Conservation (phyloP, 139 green algal genomes). For the Yamagishiella unicocca region DNA sequence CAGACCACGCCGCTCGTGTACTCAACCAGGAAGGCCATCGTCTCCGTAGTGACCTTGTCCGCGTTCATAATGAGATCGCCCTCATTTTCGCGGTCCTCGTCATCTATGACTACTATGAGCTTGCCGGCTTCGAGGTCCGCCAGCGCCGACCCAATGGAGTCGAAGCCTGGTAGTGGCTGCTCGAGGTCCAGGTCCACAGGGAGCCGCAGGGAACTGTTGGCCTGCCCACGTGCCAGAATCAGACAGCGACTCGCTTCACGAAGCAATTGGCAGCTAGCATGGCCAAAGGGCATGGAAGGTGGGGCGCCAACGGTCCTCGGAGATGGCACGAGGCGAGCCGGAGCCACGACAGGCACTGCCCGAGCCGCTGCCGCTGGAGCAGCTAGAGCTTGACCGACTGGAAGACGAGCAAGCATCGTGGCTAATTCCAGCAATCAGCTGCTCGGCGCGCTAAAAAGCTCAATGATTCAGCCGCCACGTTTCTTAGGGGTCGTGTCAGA, state of each 20-base stretch:
- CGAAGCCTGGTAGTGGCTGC: conserved; percentile 60
- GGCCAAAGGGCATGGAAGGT: neutral
- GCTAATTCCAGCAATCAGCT: neutral
- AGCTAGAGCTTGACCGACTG: neutral
- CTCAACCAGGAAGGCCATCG: conserved; percentile 94
- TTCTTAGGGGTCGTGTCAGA: too few relatives aligned
- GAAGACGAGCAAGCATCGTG: neutral
- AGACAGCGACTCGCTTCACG: neutral
- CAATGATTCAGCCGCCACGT: neutral
- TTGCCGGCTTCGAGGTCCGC: conserved; percentile 77
- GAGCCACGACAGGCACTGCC: neutral
- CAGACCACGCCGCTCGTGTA: conserved; percentile 93
- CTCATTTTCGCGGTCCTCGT: conserved; percentile 98
- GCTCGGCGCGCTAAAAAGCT: neutral
- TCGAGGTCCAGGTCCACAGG: conserved; percentile 51
- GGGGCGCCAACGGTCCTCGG: neutral
- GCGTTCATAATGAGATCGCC: conserved; percentile 97
- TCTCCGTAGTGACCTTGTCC: conserved; percentile 85
- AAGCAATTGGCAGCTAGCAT: neutral
- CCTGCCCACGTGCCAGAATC: conserved; percentile 8
- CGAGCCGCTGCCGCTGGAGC: neutral
- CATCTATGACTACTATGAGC: conserved; percentile 97
- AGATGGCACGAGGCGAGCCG: neutral
- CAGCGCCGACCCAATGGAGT: conserved; percentile 65
- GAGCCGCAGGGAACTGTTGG: conserved; percentile 46